Conservation (phyloP, 116 monocot species). For the Cymodocea nodosa region DNA sequence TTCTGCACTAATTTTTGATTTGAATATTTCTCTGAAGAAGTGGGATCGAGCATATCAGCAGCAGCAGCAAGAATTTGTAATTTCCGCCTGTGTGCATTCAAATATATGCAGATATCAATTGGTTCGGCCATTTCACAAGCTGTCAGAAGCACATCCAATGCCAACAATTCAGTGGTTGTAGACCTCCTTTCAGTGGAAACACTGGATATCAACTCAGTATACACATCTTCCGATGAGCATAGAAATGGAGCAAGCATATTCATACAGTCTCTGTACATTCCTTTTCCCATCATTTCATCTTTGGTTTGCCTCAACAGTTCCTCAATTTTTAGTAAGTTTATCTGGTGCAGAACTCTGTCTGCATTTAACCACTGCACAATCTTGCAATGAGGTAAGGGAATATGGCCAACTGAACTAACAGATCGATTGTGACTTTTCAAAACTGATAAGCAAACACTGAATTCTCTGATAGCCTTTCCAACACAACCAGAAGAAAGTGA, state of each 20-base stretch:
- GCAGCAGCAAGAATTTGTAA: conserved; percentile 50
- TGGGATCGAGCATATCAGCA: conserved; percentile 45
- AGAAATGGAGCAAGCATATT: conserved; percentile 61
- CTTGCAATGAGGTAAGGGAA: conserved; percentile 65
- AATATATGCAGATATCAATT: conserved; percentile 41
- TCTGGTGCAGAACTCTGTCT: conserved; percentile 56
- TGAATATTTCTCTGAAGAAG: conserved; percentile 7
- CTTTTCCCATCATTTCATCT: conserved; percentile 55
- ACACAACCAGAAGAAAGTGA: conserved; percentile 53
- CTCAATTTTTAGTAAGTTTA: conserved; percentile 68
- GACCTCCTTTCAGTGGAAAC: conserved; percentile 22
- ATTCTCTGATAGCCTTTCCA: conserved; percentile 55
- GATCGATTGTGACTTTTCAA: conserved; percentile 31
- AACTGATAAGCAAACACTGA: conserved; percentile 46
- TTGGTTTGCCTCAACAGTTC: conserved; percentile 25
- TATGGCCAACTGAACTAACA: conserved; percentile 17
- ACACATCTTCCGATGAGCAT: conserved; percentile 44
- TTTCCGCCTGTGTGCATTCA: conserved; percentile 53
- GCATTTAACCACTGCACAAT: conserved; percentile 41
- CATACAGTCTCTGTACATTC: conserved; percentile 50
- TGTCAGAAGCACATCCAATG: conserved; percentile 58
- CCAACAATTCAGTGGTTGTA: conserved; percentile 45
- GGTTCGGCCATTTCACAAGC: conserved; percentile 70
- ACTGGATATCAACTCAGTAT: conserved; percentile 22
- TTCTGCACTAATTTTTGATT: conserved; percentile 8